These are phyloP conservation scores for Solanum commersonii DNA, from an alignment of 257 asterid species.

Conservation along the genomic window DNA sequence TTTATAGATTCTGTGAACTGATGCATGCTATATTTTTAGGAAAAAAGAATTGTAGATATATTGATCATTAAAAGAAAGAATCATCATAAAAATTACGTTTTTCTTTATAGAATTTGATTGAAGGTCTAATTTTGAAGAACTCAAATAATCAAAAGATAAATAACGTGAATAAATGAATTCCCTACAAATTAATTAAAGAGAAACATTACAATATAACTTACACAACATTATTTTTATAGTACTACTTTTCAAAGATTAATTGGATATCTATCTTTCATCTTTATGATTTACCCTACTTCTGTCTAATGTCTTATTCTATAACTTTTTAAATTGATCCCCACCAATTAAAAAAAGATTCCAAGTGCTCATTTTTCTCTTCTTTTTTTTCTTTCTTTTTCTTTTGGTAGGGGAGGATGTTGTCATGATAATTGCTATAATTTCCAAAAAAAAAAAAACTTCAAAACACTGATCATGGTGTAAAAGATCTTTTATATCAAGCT, in stretches of 20 bases:
- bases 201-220: not conserved
- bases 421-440: not conserved
- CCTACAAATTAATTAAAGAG: not conserved
- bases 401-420: not conserved
- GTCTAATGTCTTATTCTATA: not conserved
- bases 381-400: not conserved
- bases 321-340: not conserved
- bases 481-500: not conserved
- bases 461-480: not conserved
- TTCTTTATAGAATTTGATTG: not conserved
- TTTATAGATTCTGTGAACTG: not conserved
- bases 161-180: not conserved
- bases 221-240: not conserved
- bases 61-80: not conserved
- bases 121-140: not conserved
- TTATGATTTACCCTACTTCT: not conserved
- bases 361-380: not conserved
- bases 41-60: not conserved
- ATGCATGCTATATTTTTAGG: not conserved
- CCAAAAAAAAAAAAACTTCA: not conserved
- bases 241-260: not conserved
- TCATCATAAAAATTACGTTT: not conserved
- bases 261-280: not conserved
- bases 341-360: not conserved
- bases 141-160: not conserved